Evolutionary conservation across 345 rosid species (phyloP).

Genomic region (Populus davidiana): DNA sequence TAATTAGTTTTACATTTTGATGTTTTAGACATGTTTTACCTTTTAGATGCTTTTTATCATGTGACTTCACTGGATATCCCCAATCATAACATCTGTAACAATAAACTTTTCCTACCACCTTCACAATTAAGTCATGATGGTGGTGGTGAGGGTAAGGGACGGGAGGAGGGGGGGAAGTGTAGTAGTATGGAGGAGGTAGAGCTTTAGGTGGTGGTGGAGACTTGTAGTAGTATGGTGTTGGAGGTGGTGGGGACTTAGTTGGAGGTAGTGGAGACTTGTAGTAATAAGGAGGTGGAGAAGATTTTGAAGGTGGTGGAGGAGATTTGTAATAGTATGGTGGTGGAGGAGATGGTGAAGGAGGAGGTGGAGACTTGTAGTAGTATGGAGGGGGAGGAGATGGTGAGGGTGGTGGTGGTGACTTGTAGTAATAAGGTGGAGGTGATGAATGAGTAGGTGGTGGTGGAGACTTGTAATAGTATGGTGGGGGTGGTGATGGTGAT

Average conservation of each 20-base stretch:
- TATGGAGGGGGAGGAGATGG: background rate
- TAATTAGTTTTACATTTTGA: too few species aligned
- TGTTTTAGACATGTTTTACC: conserved; percentile 8
- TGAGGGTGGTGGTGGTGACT: background rate
- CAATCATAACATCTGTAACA: conserved; percentile 24
- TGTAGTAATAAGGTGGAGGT: background rate
- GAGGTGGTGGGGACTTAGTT: background rate
- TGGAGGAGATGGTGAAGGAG: background rate
- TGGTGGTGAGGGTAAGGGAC: conserved; percentile 12
- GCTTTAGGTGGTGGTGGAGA: conserved; percentile 18
- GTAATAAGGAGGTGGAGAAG: background rate
- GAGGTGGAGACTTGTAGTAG: conserved; percentile 8
- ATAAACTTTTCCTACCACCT: conserved; percentile 42
- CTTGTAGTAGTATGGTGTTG: background rate
- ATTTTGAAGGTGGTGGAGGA: background rate
- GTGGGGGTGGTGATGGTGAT: background rate
- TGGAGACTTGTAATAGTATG: background rate
- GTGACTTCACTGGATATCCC: conserved; percentile 21
- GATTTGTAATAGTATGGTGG: conserved; percentile 8
- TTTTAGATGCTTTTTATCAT: conserved; percentile 31
- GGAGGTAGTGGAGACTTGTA: conserved; percentile 16
- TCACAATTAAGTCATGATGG: conserved; percentile 18
- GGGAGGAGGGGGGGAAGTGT: conserved; percentile 25
- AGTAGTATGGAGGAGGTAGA: conserved; percentile 15
- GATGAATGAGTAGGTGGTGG: background rate